These are phyloP conservation scores for Sanghuangporus sanghuang DNA, from an alignment of 1,284 basidiomycete genomes.

Conservation along the genomic window DNA sequence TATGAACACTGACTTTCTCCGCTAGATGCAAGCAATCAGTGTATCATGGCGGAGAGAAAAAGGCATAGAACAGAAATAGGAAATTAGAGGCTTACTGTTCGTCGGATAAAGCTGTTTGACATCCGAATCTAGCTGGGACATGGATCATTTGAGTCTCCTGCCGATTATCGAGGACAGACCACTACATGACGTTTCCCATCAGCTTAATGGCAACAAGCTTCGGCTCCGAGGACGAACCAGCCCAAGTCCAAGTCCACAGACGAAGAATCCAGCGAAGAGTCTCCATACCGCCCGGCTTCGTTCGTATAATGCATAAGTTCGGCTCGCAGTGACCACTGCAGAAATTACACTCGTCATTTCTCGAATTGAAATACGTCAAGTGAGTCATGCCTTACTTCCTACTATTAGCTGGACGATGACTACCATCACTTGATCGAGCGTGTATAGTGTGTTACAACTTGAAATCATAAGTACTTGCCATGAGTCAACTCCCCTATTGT, in stretches of 20 bases:
- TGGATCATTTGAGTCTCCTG: neutral
- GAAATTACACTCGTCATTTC: neutral
- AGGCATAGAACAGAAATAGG: too few relatives aligned
- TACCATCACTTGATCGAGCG: conserved; percentile 1
- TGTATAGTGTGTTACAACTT: conserved; percentile 4
- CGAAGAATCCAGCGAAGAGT: neutral
- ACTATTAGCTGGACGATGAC: conserved; percentile 4
- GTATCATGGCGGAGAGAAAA: neutral
- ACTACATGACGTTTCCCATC: neutral
- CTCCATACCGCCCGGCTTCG: conserved; percentile 1
- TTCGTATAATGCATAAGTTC: conserved; percentile 7
- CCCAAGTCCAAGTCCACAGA: neutral
- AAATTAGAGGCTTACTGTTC: neutral
- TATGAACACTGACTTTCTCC: neutral
- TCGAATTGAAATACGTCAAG: neutral
- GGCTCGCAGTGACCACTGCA: neutral
- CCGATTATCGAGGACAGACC: neutral
- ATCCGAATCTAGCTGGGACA: conserved; percentile 2
- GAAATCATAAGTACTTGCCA: neutral
- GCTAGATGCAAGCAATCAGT: neutral
- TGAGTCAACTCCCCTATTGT: neutral
- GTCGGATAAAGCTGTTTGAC: neutral
- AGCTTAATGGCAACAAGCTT: neutral
- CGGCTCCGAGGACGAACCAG: neutral
- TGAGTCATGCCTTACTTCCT: neutral